Evolutionary conservation across 257 asterid species (phyloP), one percentile per base, ranked within the genome.

Genomic region (Schizonepeta tenuifolia): DNA sequence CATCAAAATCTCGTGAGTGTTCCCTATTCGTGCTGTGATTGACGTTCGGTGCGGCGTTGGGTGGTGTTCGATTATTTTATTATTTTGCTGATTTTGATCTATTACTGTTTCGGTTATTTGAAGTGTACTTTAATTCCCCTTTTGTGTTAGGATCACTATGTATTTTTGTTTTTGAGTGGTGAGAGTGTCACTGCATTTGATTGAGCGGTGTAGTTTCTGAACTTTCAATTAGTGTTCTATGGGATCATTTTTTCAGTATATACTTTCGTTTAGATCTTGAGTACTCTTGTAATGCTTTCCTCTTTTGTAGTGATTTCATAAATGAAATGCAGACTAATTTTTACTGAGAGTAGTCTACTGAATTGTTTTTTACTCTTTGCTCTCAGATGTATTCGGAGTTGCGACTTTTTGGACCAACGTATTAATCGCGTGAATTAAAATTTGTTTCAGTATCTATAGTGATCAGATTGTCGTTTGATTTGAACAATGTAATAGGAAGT

Each of bases 1-100:
- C 82, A 13, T 74, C 82, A 46, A 43, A 77, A 78, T 77, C 90
- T 15, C 76, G 97, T 90, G 76, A 71, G 67, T 65, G 41, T 17
- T 5, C 33, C 4, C 33, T 28, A 2, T 28, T 28, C 33, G 0
- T 18, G 28, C 0, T 60, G 67, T 60, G 35, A 43, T 64, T 7
- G n/a, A 28, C 21, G 56, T 43, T 5, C 33, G 5, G 4, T 28
- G 33, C 33, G 4, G 24, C 12, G 35, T 22, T 20, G 12, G 40
- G 53, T 7, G 55, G 35, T 33, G 43, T 41, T 62, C 24, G 15
- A 9, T 12, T 68, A 6, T 35, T 78, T 44, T 20, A 55, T 64
- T 44, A 10, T 47, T 51, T 59, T n/a, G n/a, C n/a, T n/a, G n/a
- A n/a, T n/a, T n/a, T n/a, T n/a, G n/a, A n/a, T n/a, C n/a, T n/a